Base-by-base conservation (phyloP, 768 basidiomycete species). In the Amanita thiersii region DNA sequence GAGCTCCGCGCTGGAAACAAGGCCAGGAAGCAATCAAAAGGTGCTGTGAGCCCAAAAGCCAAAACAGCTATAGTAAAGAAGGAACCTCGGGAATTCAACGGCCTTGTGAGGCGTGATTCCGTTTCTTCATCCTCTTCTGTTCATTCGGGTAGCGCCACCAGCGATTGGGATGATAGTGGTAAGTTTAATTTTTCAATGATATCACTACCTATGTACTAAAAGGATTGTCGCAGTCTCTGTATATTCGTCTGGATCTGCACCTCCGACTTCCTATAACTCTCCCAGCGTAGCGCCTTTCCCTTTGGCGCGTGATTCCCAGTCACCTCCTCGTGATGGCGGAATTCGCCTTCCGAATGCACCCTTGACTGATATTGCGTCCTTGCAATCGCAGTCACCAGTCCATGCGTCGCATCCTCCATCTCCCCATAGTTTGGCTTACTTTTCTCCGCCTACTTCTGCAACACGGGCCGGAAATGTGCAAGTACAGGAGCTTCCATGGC, bases 1-100 rank as follows among this genome's bases (percentile, higher is more conserved):
- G 88, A 90, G 60, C 73, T 91, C 30, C 78, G 87, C 4, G 81
- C 86, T 0, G 86, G 87, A n/a, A 81, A 81, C 62, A 89, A 89
- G 63, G 77, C 83, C 9, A 73, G 87, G 46, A 87, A 79, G 61
- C 66, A 69, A 39, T 59, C 53, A 19, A 69, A 56, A 46, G 62
- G 52, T 43, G 53, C 55, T 5, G 46, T 56, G 32, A 70, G 61
- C 47, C 64, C 68, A 0, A 69, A 68, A 63, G 36, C 52, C 53
- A 40, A 62, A 63, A 44, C 54, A 24, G 44, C 56, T 50, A 47
- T 59, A 34, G 64, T 85, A 47, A 86, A 86, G 70, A 79, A 77
- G 60, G 82, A 86, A 57, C 70, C 71, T 9, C 61, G 59, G 32
- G 78, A 81, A 46, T 66, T 54, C 46, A 57, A 38, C 43, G 64